Base-by-base conservation (phyloP, 1,284 basidiomycete genomes). In the Abortiporus biennis region DNA sequence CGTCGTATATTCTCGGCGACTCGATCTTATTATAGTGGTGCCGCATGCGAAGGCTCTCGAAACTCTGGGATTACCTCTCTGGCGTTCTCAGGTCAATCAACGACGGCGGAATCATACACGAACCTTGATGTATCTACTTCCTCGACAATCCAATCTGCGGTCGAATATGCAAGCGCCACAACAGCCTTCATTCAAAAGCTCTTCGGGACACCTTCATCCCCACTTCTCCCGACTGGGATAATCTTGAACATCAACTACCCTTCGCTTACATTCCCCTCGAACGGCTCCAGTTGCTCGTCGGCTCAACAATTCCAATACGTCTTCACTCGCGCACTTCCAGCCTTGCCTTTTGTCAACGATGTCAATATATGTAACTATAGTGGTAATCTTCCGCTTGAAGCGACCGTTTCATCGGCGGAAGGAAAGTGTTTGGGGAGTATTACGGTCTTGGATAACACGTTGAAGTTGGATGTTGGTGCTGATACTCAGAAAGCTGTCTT, bases 381-480 rank as follows among this genome's bases (percentile, higher is more conserved):
- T 12, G 57, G 51, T 21, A 57, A 62, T 33, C 54, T 76, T 25
- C 69, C 71, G 0, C 54, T 55, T 6, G 74, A 76, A 54, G 54
- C 52, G 6, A 55, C 49, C 13, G 65, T 67, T 9, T 57, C 70
- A 12, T 45, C 63, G 19, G 15, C 19, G 9, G 27, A 29, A 8
- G 53, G 46, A 36, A 57, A 56, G 47, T 75, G 72, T 50, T 67
- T 66, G 49, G 66, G 59, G 13, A 71, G 66, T 44, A 67, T 76
- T 20, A 69, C 67, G 33, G 70, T 73, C 11, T 59, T 72, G 42
- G 57, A 64, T 46, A 65, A 66, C 11, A 55, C 47, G 13, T 67
- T 52, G 13, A 71, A 72, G 61, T 45, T 47, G 22, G 71, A 75
- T 54, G 70, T 64, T 19, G 52, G 57, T 47, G 61, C 68, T 23